Conservation (phyloP, 768 basidiomycete genomes). For the Guyanaporus albipodus region DNA sequence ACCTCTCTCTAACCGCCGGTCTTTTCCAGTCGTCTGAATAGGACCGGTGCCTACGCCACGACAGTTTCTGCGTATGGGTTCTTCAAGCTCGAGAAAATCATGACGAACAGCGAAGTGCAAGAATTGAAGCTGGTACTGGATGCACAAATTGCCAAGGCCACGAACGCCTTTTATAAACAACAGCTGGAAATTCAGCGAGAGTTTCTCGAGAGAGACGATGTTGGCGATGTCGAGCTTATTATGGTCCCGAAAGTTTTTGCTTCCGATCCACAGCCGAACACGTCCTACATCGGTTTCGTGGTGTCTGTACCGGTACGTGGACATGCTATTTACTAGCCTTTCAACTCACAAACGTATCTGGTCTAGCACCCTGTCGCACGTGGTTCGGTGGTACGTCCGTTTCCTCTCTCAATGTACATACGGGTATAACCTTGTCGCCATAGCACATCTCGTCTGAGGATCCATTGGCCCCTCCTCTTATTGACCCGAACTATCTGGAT, state of each 20-base stretch:
- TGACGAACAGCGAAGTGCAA: conserved; percentile 5
- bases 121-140: conserved; percentile 14
- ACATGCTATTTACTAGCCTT: not conserved
- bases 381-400: conserved; percentile 11
- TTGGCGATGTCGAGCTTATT: conserved; percentile 16
- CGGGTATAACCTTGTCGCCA: not conserved
- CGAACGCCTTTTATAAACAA: conserved; percentile 7
- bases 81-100: conserved; percentile 16
- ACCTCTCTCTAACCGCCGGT: not conserved
- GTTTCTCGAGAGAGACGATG: conserved; percentile 1
- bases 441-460: conserved; percentile 16
- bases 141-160: conserved; percentile 1
- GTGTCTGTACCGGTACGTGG: conserved; percentile 10
- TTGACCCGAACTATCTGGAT: conserved; percentile 13
- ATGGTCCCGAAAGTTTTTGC: conserved; percentile 16
- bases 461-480: conserved; percentile 10
- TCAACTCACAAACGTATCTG: not conserved
- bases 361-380: conserved; percentile 17
- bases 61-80: conserved; percentile 15
- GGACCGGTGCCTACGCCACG: conserved; percentile 16
- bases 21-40: conserved; percentile 5
- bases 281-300: conserved; percentile 11
- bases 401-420: not conserved
- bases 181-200: conserved; percentile 12
- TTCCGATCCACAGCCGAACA: conserved; percentile 4